Conservation (phyloP, 2,329 filamentous ascomycete genomes). For the Trichoderma sp. region DNA sequence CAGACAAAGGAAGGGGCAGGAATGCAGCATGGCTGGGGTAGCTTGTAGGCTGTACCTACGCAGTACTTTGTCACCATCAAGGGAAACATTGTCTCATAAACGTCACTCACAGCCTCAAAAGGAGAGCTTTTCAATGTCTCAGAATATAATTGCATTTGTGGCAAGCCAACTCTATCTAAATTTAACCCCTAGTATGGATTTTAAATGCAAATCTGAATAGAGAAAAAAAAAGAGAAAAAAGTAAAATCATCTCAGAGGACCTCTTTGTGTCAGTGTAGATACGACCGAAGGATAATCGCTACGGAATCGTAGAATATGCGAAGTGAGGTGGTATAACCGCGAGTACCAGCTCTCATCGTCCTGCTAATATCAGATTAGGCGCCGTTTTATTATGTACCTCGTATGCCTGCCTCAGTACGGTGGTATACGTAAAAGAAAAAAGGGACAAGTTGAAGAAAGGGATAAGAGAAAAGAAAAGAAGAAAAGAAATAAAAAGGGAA, state of each 20-base stretch:
- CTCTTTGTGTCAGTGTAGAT: conserved; percentile 10
- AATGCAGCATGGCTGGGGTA: not conserved
- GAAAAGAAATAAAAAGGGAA: not conserved
- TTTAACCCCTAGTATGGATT: conserved; percentile 26
- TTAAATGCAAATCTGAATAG: conserved; percentile 22
- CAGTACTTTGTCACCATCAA: not conserved
- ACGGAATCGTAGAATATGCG: conserved; percentile 7
- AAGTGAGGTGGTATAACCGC: not conserved
- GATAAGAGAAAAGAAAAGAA: not conserved
- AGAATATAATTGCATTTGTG: conserved; percentile 31
- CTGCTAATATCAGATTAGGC: conserved; percentile 18
- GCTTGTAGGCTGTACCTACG: not conserved
- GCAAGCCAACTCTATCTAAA: conserved; percentile 28
- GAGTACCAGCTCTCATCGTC: conserved; percentile 5
- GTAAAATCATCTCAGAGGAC: conserved; percentile 7
- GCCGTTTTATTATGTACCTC: conserved; percentile 15
- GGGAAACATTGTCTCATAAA: not conserved
- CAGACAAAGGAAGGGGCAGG: not conserved
- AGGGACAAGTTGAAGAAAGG: not conserved
- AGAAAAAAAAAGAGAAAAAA: not conserved
- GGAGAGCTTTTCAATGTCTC: not conserved
- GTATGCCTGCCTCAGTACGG: conserved; percentile 1
- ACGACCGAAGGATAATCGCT: conserved; percentile 14
- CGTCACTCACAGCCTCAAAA: not conserved
- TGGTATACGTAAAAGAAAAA: not conserved